phyloP scores from a whole-genome alignment of 2,329 filamentous ascomycete genomes.

The Trichoderma simmonsii region DNA sequence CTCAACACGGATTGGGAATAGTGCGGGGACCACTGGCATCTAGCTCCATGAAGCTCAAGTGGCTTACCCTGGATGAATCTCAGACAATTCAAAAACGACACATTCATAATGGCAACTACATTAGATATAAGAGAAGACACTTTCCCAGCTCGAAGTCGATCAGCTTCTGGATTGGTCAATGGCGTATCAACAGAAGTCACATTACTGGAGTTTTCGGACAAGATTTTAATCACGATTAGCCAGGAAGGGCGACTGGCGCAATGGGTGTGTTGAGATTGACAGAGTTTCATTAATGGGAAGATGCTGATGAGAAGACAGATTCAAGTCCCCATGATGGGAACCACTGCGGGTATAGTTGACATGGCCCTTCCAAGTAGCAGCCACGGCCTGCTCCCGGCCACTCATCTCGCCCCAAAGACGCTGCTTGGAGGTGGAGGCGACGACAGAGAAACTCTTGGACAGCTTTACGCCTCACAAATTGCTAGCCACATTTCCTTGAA shows the following conservation, averaged over 20 bases:
- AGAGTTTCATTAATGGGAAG: fast-evolving
- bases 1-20: constrained; percentile 31
- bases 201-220: constrained; percentile 76
- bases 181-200: constrained; percentile 69
- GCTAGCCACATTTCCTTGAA: constrained; percentile 74
- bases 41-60: not conserved
- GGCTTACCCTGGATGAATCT: constrained; percentile 11
- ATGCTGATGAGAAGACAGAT: constrained; percentile 46
- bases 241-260: constrained; percentile 84
- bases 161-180: constrained; percentile 60
- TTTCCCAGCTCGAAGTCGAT: constrained; percentile 66
- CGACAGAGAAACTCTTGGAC: constrained; percentile 77
- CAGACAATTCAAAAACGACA: not conserved
- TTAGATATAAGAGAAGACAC: constrained; percentile 47
- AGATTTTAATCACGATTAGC: constrained; percentile 83
- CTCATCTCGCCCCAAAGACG: constrained; percentile 81
- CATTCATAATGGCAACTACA: constrained; percentile 36
- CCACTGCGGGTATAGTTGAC: constrained; percentile 62
- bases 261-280: constrained; percentile 64
- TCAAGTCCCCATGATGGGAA: constrained; percentile 72
- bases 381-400: constrained; percentile 64
- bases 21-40: constrained; percentile 30
- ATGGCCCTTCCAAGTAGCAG: constrained; percentile 50
- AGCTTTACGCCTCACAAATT: constrained; percentile 86
- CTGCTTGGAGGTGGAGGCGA: constrained; percentile 79